phyloP scores from a whole-genome alignment of 169 alveolate genomes.

The Cryptosporidium parvum region DNA sequence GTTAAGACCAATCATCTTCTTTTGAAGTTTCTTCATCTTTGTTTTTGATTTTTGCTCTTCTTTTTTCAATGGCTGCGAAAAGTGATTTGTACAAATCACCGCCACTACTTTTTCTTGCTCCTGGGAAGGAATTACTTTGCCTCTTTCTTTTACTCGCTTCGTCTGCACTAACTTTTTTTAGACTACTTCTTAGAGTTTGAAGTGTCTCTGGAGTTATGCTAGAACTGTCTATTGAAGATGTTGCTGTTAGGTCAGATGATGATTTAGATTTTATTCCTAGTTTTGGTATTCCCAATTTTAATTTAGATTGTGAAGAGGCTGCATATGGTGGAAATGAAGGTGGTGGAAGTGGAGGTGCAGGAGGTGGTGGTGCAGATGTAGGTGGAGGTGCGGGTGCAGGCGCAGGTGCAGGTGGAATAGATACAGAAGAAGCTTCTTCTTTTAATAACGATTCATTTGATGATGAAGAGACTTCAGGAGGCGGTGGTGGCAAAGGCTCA shows the following conservation, averaged over 20 bases:
- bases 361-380: conserved; percentile 2
- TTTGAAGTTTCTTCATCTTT: not conserved
- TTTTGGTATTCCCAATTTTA: not conserved
- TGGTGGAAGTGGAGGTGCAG: conserved; percentile 20
- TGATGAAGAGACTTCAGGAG: conserved; percentile 15
- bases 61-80: not conserved
- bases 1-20: conserved; percentile 3
- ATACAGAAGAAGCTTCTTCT: not conserved
- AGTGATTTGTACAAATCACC: not conserved
- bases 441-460: not conserved
- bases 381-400: not conserved
- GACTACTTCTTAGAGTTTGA: not conserved
- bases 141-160: not conserved
- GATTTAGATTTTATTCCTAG: not conserved
- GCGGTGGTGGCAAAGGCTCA: conserved; percentile 64
- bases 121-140: not conserved
- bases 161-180: not conserved
- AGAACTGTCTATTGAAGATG: not conserved
- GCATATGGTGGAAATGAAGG: conserved; percentile 7
- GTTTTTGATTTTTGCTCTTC: not conserved
- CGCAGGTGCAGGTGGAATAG: not conserved
- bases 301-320: not conserved
- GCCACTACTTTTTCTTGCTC: not conserved
- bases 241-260: not conserved
- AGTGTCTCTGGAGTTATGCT: not conserved